Evolutionary conservation across 805 yeast genomes (phyloP).

Genomic region (Candida tibetensis): DNA sequence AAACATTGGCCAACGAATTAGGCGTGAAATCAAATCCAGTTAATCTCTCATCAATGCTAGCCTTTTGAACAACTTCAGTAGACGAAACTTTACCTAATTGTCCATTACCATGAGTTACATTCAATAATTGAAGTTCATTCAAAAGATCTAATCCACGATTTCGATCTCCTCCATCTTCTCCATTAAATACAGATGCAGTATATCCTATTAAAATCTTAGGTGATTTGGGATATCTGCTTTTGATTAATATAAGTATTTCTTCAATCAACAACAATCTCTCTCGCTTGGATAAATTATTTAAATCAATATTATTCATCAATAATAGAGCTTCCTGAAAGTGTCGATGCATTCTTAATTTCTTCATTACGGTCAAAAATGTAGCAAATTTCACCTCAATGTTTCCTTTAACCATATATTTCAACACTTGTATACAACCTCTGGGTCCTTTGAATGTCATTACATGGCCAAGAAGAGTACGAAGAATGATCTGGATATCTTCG

Average conservation of each 20-base stretch:
- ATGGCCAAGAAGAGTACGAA: constrained; percentile 28
- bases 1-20: constrained; percentile 21
- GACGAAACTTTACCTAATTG: constrained; percentile 11
- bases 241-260: constrained; percentile 33
- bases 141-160: constrained; percentile 19
- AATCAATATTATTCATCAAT: constrained; percentile 30
- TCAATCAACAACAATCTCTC: constrained; percentile 23
- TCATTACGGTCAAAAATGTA: constrained; percentile 26
- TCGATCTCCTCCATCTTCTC: constrained; percentile 4
- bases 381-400: constrained; percentile 22
- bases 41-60: constrained; percentile 29
- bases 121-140: constrained; percentile 26
- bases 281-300: constrained; percentile 13
- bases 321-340: constrained; percentile 33
- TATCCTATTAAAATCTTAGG: constrained; percentile 40
- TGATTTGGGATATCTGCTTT: constrained; percentile 24
- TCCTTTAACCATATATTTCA: constrained; percentile 30
- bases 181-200: constrained; percentile 26
- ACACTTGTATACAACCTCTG: constrained; percentile 27
- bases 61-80: constrained; percentile 21
- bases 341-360: constrained; percentile 26
- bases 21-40: constrained; percentile 20
- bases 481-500: constrained; percentile 25
- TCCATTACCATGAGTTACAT: constrained; percentile 22
- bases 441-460: constrained; percentile 39